Evolutionary conservation across 1,284 basidiomycete genomes (phyloP), one percentile per base, ranked within the genome.

Genomic region (Anthracocystis walkeri): DNA sequence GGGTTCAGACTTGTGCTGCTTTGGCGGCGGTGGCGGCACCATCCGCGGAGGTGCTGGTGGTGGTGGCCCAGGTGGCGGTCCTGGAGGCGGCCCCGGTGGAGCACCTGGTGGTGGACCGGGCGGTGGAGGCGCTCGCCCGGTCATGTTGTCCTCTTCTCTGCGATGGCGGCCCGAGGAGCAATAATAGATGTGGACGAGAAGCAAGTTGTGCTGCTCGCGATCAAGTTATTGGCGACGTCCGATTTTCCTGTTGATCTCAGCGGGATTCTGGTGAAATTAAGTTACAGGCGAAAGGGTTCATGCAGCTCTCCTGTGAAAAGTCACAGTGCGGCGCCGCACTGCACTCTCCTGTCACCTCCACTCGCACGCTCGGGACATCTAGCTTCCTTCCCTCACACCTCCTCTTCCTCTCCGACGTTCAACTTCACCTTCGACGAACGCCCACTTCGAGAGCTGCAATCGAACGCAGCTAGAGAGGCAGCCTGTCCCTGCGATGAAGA

Each of bases 61-160:
- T 21, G 77, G 74, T 41, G 65, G 69, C 12, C 63, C 59, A 1
- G 77, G 68, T 20, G 77, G 74, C 11, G 73, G 69, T 5, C 71
- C 66, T 10, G 71, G 63, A 2, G 66, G 62, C 7, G 65, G 70
- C 12, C 69, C 58, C 31, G 68, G 67, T 29, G 62, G 69, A 35
- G 60, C 59, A 41, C 52, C 55, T 14, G 44, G 54, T 18, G 54
- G 42, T 16, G 48, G 55, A 52, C 55, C 55, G 45, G 55, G 68
- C 48, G 63, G 63, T 52, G 63, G 68, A 29, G 57, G 62, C 14
- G 58, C 51, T 56, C 63, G 69, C 56, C 51, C 58, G 63, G 52
- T 63, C 64, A 66, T 72, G 27, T 31, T n/a, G 18, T 50, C 48
- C 53, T 20, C 27, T 42, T 29, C 46, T 10, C n/a, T 29, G 7